Conservation (phyloP, 2,329 filamentous ascomycete species). For the Fusarium sp. region DNA sequence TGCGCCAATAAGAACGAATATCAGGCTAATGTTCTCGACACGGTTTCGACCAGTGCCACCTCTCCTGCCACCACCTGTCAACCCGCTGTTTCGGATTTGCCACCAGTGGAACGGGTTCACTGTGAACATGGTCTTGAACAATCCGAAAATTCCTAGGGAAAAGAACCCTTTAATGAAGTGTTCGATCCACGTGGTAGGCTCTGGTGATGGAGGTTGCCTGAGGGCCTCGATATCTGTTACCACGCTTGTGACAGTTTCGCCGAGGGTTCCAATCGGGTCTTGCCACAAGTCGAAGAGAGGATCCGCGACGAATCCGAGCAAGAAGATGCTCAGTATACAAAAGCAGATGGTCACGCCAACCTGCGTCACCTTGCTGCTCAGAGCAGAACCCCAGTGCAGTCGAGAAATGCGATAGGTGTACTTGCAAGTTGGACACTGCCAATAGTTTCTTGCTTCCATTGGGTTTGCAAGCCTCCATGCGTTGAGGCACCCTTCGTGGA, state of each 20-base stretch:
- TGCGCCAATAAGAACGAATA: constrained; percentile 83
- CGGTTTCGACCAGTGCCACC: constrained; percentile 79
- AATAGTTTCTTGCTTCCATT: constrained; percentile 74
- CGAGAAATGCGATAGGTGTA: constrained; percentile 85
- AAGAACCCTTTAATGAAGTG: constrained; percentile 92
- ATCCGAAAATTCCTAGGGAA: constrained; percentile 87
- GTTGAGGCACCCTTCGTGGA: constrained; percentile 90
- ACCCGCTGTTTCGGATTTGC: constrained; percentile 73
- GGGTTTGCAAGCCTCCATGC: constrained; percentile 84
- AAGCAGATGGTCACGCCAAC: constrained; percentile 77
- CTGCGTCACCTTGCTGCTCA: constrained; percentile 75
- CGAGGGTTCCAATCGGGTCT: constrained; percentile 75
- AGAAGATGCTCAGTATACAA: constrained; percentile 77
- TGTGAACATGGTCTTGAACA: constrained; percentile 81
- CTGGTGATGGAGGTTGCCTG: constrained; percentile 56
- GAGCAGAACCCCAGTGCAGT: constrained; percentile 77
- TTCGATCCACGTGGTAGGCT: constrained; percentile 74
- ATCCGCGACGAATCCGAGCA: constrained; percentile 91
- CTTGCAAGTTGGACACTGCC: constrained; percentile 87
- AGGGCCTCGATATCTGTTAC: constrained; percentile 55
- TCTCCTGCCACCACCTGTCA: constrained; percentile 63
- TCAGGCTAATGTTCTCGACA: constrained; percentile 80
- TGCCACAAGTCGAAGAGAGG: constrained; percentile 90
- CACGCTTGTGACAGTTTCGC: constrained; percentile 61
- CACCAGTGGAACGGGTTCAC: constrained; percentile 82